Percentiles rank a stretch among this genome's conserved stretches.
Conservation (phyloP, 495 filamentous ascomycete genomes). For the Penicillium turbatum region DNA sequence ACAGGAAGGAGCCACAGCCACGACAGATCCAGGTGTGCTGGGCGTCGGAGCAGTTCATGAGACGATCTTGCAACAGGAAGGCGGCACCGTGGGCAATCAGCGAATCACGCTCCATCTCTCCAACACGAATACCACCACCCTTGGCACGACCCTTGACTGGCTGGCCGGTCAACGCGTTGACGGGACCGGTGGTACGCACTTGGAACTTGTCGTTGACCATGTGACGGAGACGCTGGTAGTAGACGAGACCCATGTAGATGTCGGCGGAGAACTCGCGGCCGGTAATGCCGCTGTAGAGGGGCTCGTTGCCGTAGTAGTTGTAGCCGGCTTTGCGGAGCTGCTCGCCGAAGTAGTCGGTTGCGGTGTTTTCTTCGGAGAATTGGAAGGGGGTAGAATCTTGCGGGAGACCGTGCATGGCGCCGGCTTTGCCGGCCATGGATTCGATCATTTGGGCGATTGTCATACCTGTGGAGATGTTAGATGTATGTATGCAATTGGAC, state of each 20-base stretch:
- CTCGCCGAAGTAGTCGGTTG: conserved; percentile 91
- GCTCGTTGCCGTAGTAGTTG: conserved; percentile 98
- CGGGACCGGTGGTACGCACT: conserved; percentile 89
- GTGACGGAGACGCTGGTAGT: conserved; percentile 95
- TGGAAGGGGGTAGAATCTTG: conserved; percentile 94
- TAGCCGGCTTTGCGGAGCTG: conserved; percentile 92
- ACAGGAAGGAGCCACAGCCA: conserved; percentile 81
- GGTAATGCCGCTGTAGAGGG: conserved; percentile 95
- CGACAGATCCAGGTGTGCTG: conserved; percentile 83
- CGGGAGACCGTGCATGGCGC: conserved; percentile 86
- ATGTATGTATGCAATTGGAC: not conserved
- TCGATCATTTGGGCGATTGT: conserved; percentile 99
- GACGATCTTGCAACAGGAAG: conserved; percentile 88
- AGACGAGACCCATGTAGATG: conserved; percentile 94
- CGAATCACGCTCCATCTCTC: conserved; percentile 97
- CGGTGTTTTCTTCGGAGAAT: conserved; percentile 88
- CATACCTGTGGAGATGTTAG: conserved; percentile 54
- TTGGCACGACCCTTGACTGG: conserved; percentile 94
- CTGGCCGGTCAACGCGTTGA: conserved; percentile 85
- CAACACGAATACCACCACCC: conserved; percentile 96
- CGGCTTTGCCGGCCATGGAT: conserved; percentile 91
- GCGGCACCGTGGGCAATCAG: conserved; percentile 91
- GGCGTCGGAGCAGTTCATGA: conserved; percentile 95
- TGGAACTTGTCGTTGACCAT: conserved; percentile 99
- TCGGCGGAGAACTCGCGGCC: conserved; percentile 90